Conservation (phyloP, 1,284 basidiomycete genomes). For the Vanrija humicola region DNA sequence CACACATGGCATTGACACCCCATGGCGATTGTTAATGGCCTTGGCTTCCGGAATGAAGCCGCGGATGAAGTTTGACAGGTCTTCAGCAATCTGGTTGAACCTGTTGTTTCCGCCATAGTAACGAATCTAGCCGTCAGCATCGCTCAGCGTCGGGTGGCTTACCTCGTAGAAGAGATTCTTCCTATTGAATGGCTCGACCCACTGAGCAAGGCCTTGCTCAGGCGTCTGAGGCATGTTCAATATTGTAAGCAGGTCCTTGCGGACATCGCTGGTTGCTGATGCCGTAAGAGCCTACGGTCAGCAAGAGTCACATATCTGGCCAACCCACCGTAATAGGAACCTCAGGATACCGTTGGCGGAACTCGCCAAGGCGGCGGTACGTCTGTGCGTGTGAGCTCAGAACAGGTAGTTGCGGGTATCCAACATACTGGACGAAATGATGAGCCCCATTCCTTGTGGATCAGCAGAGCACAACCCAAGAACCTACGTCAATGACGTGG, state of each 20-base stretch:
- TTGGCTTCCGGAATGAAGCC: conserved; percentile 22
- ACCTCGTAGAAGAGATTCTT: conserved; percentile 77
- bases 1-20: conserved; percentile 51
- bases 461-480: conserved; percentile 53
- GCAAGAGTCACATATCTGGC: background rate
- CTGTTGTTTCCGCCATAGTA: conserved; percentile 2
- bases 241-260: conserved; percentile 64
- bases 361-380: conserved; percentile 66
- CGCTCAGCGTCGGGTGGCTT: background rate
- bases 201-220: conserved; percentile 57
- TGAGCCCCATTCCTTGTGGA: conserved; percentile 66
- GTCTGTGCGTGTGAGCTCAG: conserved; percentile 45
- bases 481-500: conserved; percentile 65
- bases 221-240: conserved; percentile 54
- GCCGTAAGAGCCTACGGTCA: conserved; percentile 45
- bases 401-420: no score
- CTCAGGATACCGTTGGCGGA: conserved; percentile 62
- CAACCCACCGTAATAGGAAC: conserved; percentile 71
- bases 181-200: conserved; percentile 74
- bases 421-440: conserved; percentile 59
- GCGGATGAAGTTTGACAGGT: conserved; percentile 64
- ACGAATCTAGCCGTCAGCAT: background rate
- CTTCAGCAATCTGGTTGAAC: conserved; percentile 25
- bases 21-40: conserved; percentile 19
- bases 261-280: conserved; percentile 57